phyloP scores from a whole-genome alignment of 371 early-diverging fungal species.

The Synchytrium microbalum region DNA sequence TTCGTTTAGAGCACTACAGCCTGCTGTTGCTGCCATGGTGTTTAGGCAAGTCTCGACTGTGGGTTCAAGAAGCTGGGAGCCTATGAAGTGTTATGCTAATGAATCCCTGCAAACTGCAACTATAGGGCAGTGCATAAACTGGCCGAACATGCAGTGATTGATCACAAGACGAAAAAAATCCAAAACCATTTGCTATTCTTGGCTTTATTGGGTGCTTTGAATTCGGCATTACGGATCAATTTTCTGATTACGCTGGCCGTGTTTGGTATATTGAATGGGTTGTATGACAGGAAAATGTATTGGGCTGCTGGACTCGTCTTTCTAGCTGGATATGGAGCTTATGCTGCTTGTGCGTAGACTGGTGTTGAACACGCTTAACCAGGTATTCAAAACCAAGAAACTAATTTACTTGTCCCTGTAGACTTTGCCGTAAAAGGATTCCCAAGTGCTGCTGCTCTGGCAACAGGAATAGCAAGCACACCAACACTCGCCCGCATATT shows the following conservation, averaged over 20 bases:
- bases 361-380: conserved; percentile 7
- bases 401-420: background rate
- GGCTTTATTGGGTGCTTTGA: conserved; percentile 29
- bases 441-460: conserved; percentile 26
- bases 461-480: conserved; percentile 24
- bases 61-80: too few relatives aligned
- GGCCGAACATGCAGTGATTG: conserved; percentile 29
- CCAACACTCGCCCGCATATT: conserved; percentile 27
- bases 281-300: too few relatives aligned
- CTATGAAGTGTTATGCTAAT: too few relatives aligned
- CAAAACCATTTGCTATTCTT: conserved; percentile 26
- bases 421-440: conserved; percentile 32
- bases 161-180: conserved; percentile 28
- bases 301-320: too few relatives aligned
- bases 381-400: conserved; percentile 5
- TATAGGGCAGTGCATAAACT: conserved; percentile 25
- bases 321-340: too few relatives aligned
- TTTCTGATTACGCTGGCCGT: conserved; percentile 34
- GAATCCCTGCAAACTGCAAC: background rate
- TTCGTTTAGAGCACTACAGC: conserved; percentile 35
- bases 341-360: conserved; percentile 9
- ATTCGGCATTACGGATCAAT: conserved; percentile 34
- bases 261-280: conserved; percentile 26
- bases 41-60: conserved; percentile 14
- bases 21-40: conserved; percentile 41